phyloP scores from a whole-genome alignment of 2,329 filamentous ascomycete species.

The Pseudohalonectria lignicola region DNA sequence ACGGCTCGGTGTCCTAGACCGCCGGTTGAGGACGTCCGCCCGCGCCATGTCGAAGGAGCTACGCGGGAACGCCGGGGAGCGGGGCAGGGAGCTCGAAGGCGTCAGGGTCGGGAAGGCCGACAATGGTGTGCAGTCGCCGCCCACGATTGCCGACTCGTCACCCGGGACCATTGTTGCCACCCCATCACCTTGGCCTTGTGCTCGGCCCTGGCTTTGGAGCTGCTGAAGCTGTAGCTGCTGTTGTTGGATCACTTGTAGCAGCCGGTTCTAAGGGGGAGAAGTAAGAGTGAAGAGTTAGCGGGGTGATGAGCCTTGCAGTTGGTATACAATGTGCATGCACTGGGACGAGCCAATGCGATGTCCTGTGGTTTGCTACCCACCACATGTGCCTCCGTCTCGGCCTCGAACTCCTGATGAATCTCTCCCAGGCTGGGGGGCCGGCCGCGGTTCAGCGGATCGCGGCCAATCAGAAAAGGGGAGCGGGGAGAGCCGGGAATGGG shows the following conservation, averaged over 20 bases:
- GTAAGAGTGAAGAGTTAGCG: no score
- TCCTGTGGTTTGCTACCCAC: conserved; percentile 32
- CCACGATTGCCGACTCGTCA: conserved; percentile 17
- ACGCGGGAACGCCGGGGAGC: conserved; percentile 41
- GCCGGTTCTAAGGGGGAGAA: conserved; percentile 48
- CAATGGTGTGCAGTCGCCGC: conserved; percentile 22
- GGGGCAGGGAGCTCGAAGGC: conserved; percentile 32
- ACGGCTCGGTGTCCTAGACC: conserved; percentile 48
- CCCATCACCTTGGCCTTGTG: no score
- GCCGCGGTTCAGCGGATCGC: conserved; percentile 44
- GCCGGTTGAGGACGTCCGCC: conserved; percentile 33
- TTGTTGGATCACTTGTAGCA: conserved; percentile 65
- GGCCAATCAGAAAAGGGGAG: conserved; percentile 29
- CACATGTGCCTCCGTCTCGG: conserved; percentile 69
- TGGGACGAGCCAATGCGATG: no score
- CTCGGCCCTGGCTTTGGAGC: conserved; percentile 41
- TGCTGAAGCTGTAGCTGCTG: conserved; percentile 62
- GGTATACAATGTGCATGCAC: no score
- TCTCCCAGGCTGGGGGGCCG: conserved; percentile 63
- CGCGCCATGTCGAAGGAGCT: conserved; percentile 49
- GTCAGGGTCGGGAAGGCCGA: conserved; percentile 21
- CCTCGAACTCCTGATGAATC: conserved; percentile 69
- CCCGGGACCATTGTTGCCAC: no score
- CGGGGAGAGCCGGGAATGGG: conserved; percentile 27
- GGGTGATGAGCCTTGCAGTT: no score